Evolutionary conservation across 305 asterid species (phyloP), one percentile per base, ranked within the genome.

Genomic region (Rubia tinctorum): DNA sequence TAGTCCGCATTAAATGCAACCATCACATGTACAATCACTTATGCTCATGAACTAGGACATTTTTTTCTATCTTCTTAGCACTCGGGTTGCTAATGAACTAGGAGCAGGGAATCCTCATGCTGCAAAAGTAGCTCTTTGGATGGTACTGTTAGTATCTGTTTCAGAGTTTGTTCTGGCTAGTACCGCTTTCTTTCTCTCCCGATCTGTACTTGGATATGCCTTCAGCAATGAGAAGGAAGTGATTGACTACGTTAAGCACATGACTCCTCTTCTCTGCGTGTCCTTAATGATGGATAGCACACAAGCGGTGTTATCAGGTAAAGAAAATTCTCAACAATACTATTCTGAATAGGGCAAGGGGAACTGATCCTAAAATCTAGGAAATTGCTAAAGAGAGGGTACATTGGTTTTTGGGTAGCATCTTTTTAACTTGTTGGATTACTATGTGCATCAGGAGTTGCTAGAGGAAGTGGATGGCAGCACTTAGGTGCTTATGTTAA

Each of bases 61-160:
- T n/a, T n/a, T n/a, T n/a, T n/a, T n/a, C n/a, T n/a, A n/a, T n/a
- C n/a, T 20, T 39, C 10, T 1, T 78, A 90, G 96, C 80, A 88
- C 89, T 40, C 84, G 90, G 66, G 79, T 90, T 68, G 83, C 95
- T 27, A 91, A 89, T 20, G 88, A 84, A 68, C 81, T 89, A 6
- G 97, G 95, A 64, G 93, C 97, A 14, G 90, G 95, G 49, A 87
- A 82, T 59, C 87, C 91, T 18, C 69, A 77, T 7, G 80, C 85
- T 67, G 91, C 93, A 62, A 66, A 70, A 74, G n/a, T 79, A n/a
- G 80, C 87, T 17, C 75, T 88, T 6, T 71, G 18, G 17, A 75
- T 86, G n/a, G 88, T 80, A 4, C 34, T 85, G 39, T 71, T 71
- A 65, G 73, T 87, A 22, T 76, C 86, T 9, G 63, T 84, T 30